These are phyloP conservation scores for Coix lacrymajobi DNA, from an alignment of 176 grass and related monocot genomes.

Conservation along the genomic window DNA sequence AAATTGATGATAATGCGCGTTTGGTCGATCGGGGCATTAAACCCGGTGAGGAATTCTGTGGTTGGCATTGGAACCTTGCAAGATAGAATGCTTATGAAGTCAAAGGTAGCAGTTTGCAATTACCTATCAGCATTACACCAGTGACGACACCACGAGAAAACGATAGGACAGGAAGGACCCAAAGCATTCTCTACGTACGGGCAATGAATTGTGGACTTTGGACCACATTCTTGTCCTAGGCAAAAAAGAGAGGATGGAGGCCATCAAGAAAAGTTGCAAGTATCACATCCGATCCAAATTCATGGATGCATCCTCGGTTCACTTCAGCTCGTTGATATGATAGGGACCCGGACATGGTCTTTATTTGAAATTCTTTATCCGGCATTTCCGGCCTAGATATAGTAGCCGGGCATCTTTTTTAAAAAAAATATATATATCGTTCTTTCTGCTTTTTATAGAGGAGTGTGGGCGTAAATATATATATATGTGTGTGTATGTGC, in stretches of 20 bases:
- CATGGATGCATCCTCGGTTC: neutral
- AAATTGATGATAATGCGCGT: neutral
- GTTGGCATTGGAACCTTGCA: constrained; percentile 32
- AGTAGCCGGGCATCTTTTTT: neutral
- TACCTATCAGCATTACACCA: constrained; percentile 30
- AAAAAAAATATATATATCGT: too few relatives aligned
- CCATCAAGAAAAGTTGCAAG: neutral
- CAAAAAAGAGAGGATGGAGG: neutral
- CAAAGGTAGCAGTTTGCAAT: constrained; percentile 50
- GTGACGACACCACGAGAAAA: constrained; percentile 29
- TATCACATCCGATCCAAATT: constrained; percentile 25
- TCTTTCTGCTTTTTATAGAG: neutral
- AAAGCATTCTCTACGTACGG: constrained; percentile 24
- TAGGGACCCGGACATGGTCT: constrained; percentile 17
- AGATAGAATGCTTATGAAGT: constrained; percentile 19
- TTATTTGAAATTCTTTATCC: constrained; percentile 27
- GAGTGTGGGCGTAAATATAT: too few relatives aligned
- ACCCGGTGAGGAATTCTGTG: constrained; percentile 13
- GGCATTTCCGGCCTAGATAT: neutral
- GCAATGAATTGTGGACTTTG: constrained; percentile 30
- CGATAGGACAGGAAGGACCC: neutral
- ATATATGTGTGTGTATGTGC: neutral
- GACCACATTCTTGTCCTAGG: constrained; percentile 27
- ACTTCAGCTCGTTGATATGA: constrained; percentile 25
- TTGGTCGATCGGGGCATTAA: neutral